Conservation (phyloP, 176 grass and related monocot species). For the Aegilops sharonensis region DNA sequence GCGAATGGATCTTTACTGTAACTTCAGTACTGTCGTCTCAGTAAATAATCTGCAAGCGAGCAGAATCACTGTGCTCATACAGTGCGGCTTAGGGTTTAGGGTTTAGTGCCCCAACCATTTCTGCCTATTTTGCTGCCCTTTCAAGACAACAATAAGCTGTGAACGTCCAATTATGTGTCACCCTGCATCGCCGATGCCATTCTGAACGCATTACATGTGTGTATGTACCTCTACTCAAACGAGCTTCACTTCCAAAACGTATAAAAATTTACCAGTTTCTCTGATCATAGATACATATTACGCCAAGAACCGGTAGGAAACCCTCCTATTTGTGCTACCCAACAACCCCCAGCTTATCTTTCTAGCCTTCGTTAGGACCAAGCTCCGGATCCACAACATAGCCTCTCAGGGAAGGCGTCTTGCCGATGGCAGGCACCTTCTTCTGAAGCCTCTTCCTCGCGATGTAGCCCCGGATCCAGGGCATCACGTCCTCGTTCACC, state of each 20-base stretch:
- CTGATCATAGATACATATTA: slow-evolving; percentile 51
- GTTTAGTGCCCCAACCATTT: not conserved
- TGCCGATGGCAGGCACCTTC: slow-evolving; percentile 49
- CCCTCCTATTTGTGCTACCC: slow-evolving; percentile 34
- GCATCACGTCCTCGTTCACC: slow-evolving; percentile 84
- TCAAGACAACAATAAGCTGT: slow-evolving; percentile 16
- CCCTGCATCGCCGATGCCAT: slow-evolving; percentile 38
- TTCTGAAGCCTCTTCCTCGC: slow-evolving; percentile 78
- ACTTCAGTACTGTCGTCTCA: not conserved
- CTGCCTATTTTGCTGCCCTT: not conserved
- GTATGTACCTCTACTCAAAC: slow-evolving; percentile 54
- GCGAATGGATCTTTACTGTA: not conserved
- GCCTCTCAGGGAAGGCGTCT: slow-evolving; percentile 81
- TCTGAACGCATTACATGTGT: slow-evolving; percentile 41
- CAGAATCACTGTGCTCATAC: slow-evolving; percentile 17
- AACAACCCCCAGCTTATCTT: slow-evolving; percentile 20
- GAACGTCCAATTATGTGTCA: slow-evolving; percentile 38
- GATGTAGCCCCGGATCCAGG: slow-evolving; percentile 75
- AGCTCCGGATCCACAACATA: slow-evolving; percentile 82
- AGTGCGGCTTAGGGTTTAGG: not conserved
- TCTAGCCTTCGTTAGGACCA: slow-evolving; percentile 50
- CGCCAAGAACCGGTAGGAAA: slow-evolving; percentile 41
- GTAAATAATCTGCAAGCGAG: slow-evolving; percentile 28
- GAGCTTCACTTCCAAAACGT: slow-evolving; percentile 49
- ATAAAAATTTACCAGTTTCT: slow-evolving; percentile 48